phyloP scores from a whole-genome alignment of 495 filamentous ascomycete genomes.

The Rusavskia elegans region DNA sequence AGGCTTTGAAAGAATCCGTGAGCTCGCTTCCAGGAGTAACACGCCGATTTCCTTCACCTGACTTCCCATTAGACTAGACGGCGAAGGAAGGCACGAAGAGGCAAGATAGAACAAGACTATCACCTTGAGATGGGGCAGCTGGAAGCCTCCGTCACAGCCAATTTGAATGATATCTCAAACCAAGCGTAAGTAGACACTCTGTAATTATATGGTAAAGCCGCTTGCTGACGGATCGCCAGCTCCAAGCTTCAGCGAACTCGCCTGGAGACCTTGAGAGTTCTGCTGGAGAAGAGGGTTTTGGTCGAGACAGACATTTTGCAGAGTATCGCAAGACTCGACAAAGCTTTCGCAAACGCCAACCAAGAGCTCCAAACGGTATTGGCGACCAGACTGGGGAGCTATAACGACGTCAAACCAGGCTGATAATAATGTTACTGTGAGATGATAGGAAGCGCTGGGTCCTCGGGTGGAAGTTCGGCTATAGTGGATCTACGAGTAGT shows the following conservation, averaged over 20 bases:
- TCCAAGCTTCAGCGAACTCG: slow-evolving; percentile 1
- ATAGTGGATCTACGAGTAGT: too few relatives aligned
- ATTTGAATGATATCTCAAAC: slow-evolving; percentile 3
- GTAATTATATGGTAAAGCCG: neutral
- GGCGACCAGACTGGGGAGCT: neutral
- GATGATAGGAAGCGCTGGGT: too few relatives aligned
- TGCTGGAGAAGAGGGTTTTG: slow-evolving; percentile 2
- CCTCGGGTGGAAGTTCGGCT: too few relatives aligned
- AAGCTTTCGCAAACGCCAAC: slow-evolving; percentile 4
- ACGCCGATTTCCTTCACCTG: neutral
- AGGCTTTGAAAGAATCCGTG: slow-evolving; percentile 7
- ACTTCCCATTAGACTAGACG: slow-evolving; percentile 11
- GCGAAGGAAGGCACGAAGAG: slow-evolving; percentile 12
- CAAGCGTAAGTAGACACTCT: neutral
- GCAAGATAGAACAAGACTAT: slow-evolving; percentile 11
- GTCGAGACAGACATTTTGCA: slow-evolving; percentile 9
- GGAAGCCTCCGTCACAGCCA: neutral
- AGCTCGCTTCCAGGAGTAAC: neutral
- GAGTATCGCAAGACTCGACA: slow-evolving; percentile 2
- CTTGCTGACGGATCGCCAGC: neutral
- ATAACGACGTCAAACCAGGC: neutral
- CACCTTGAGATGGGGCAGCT: slow-evolving; percentile 11
- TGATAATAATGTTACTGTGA: neutral
- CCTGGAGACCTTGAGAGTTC: neutral
- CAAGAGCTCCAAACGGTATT: slow-evolving; percentile 1